These are phyloP conservation scores for Talaromyces sp. DNA, from an alignment of 2,329 filamentous ascomycete species.

Conservation along the genomic window DNA sequence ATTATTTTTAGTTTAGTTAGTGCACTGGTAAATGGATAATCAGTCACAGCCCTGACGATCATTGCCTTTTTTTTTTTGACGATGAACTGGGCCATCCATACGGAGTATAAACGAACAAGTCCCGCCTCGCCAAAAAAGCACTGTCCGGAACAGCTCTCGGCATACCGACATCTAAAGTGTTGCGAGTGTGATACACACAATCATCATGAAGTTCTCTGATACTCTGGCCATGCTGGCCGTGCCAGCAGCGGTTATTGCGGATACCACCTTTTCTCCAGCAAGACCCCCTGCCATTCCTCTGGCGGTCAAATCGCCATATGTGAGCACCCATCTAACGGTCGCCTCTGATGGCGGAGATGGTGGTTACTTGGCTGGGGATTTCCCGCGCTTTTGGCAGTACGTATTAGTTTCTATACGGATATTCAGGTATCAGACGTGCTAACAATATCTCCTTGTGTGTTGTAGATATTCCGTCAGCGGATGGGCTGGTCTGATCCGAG, in stretches of 20 bases:
- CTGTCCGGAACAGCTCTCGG: neutral
- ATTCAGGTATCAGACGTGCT: neutral
- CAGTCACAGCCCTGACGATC: neutral
- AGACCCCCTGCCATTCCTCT: constrained; percentile 66
- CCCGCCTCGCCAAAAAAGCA: neutral
- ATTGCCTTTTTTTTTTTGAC: neutral
- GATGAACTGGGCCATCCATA: neutral
- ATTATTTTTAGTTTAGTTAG: neutral
- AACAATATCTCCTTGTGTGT: constrained; percentile 41
- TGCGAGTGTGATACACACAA: neutral
- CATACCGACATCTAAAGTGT: neutral
- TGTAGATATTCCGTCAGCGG: constrained; percentile 51
- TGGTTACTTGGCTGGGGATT: constrained; percentile 62
- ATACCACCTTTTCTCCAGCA: constrained; percentile 57
- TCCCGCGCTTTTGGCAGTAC: constrained; percentile 66
- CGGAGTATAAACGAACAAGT: neutral
- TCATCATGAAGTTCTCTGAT: neutral
- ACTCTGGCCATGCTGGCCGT: neutral
- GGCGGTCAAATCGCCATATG: constrained; percentile 68
- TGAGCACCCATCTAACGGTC: constrained; percentile 64
- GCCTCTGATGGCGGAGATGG: constrained; percentile 58
- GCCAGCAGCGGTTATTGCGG: constrained; percentile 11
- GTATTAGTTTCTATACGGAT: constrained; percentile 19
- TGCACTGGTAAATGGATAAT: neutral
- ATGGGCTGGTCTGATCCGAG: constrained; percentile 65